A percentile compares a stretch with the other conserved stretches of the same genome.
These are phyloP conservation scores for Fraxinus xanthoxyloides DNA, from an alignment of 305 asterid genomes.

Conservation along the genomic window DNA sequence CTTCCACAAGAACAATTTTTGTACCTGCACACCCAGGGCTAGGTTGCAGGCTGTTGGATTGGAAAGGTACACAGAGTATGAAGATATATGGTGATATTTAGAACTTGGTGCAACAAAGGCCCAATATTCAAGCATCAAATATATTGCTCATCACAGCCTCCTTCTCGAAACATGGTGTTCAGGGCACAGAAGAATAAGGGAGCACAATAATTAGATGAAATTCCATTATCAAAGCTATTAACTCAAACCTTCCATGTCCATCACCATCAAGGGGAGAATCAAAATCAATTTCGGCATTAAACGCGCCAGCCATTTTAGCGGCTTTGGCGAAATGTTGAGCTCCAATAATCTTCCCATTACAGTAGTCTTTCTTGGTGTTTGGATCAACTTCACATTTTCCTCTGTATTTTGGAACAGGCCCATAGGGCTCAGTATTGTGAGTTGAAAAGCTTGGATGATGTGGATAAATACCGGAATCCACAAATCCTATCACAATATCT, in stretches of 20 bases:
- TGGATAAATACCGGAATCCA: slow-evolving; percentile 94
- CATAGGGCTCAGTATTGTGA: slow-evolving; percentile 71
- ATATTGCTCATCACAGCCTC: background rate
- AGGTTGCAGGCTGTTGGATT: background rate
- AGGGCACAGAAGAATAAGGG: background rate
- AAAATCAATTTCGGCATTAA: slow-evolving; percentile 72
- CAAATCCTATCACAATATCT: slow-evolving; percentile 88
- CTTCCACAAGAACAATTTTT: background rate
- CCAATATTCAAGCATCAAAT: background rate
- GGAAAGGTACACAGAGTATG: background rate
- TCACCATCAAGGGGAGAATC: slow-evolving; percentile 98
- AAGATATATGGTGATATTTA: background rate
- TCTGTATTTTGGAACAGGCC: slow-evolving; percentile 77
- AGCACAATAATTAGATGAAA: background rate
- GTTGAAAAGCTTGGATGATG: slow-evolving; percentile 86
- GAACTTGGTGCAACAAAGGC: background rate
- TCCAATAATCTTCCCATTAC: slow-evolving; percentile 98
- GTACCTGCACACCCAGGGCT: background rate
- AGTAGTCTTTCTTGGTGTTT: slow-evolving; percentile 61
- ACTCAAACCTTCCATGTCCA: slow-evolving; percentile 95
- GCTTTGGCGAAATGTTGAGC: slow-evolving; percentile 99
- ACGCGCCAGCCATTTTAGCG: slow-evolving; percentile 90
- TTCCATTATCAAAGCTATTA: slow-evolving; percentile 16
- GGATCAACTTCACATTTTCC: slow-evolving; percentile 93
- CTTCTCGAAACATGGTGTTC: background rate